These are phyloP conservation scores for Ogataea methylovora DNA, from an alignment of 805 yeast genomes.

Conservation along the genomic window DNA sequence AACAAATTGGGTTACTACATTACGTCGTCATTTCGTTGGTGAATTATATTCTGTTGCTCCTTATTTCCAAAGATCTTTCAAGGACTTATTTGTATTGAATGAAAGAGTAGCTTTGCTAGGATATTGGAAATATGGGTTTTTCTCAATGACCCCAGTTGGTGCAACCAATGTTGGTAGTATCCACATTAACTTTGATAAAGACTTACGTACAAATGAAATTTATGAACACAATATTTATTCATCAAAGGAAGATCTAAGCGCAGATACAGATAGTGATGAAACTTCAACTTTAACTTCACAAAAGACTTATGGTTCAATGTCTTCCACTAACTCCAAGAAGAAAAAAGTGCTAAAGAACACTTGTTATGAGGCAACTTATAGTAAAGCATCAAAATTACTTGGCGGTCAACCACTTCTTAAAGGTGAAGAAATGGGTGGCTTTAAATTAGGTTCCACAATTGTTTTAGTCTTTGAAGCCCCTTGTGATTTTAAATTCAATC, in stretches of 20 bases:
- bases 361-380: slow-evolving; percentile 91
- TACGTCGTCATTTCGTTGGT: slow-evolving; percentile 93
- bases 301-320: slow-evolving; percentile 2
- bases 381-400: slow-evolving; percentile 63
- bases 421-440: slow-evolving; percentile 97
- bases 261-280: background rate
- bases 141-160: slow-evolving; percentile 98
- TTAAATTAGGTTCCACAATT: slow-evolving; percentile 93
- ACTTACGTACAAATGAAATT: slow-evolving; percentile 73
- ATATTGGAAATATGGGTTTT: slow-evolving; percentile 94
- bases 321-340: slow-evolving; percentile 4
- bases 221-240: slow-evolving; percentile 41
- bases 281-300: slow-evolving; percentile 10
- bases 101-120: slow-evolving; percentile 95
- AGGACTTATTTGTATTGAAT: slow-evolving; percentile 81
- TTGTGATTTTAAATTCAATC: slow-evolving; percentile 58
- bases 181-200: slow-evolving; percentile 84
- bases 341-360: slow-evolving; percentile 58
- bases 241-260: slow-evolving; percentile 19
- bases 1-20: slow-evolving; percentile 87
- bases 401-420: slow-evolving; percentile 85
- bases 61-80: slow-evolving; percentile 81
- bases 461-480: slow-evolving; percentile 97
- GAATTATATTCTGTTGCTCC: slow-evolving; percentile 96
- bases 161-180: slow-evolving; percentile 98